Conservation (phyloP, 257 asterid species). For the Gentiana macrophylla region DNA sequence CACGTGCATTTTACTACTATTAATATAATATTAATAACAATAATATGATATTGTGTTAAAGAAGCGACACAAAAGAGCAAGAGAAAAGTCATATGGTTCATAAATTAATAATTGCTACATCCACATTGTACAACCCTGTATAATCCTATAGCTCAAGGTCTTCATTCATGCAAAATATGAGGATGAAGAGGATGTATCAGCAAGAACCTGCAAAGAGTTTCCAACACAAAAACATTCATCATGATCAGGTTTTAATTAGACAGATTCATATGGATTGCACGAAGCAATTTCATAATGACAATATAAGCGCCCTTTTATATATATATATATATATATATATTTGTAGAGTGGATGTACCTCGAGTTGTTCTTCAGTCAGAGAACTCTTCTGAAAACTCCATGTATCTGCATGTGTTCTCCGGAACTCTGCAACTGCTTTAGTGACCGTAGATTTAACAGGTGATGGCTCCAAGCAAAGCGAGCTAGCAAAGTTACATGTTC, state of each 20-base stretch:
- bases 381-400: conserved; percentile 89
- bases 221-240: conserved; percentile 4
- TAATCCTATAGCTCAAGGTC: no score
- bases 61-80: no score
- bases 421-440: conserved; percentile 95
- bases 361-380: conserved; percentile 90
- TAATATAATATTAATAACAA: no score
- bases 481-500: conserved; percentile 86
- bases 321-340: no score
- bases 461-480: conserved; percentile 78
- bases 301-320: no score
- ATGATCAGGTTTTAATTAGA: not conserved
- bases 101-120: no score
- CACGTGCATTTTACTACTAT: no score
- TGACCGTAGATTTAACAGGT: conserved; percentile 92
- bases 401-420: conserved; percentile 99
- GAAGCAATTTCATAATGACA: not conserved
- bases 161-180: conserved; percentile 75
- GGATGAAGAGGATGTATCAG: conserved; percentile 94
- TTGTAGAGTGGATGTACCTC: conserved; percentile 42
- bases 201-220: conserved; percentile 63
- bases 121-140: no score
- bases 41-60: no score
- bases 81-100: no score
- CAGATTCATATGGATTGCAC: not conserved